These are phyloP conservation scores for Funneliformis caledonium DNA, from an alignment of 371 early-diverging fungal species.

Conservation along the genomic window DNA sequence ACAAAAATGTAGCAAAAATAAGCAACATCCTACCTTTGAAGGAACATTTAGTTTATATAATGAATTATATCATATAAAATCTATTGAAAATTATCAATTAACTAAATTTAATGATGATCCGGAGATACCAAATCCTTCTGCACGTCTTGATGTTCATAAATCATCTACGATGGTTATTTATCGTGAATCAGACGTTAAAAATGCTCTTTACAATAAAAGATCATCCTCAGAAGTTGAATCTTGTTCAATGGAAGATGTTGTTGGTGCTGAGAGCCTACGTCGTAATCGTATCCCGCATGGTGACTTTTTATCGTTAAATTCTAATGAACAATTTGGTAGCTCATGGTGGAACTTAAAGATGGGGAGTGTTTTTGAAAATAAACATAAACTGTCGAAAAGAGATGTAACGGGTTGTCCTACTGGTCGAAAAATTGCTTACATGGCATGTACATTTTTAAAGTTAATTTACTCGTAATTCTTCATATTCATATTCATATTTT, in stretches of 20 bases:
- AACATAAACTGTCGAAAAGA: neutral
- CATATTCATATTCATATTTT: conserved; percentile 41
- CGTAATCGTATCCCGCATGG: neutral
- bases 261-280: neutral
- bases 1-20: conserved; percentile 32
- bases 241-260: conserved; percentile 5
- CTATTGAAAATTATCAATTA: conserved; percentile 57
- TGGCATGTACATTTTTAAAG: conserved; percentile 30
- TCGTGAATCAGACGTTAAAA: conserved; percentile 63
- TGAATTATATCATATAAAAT: conserved; percentile 69
- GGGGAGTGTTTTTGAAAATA: neutral
- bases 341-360: neutral
- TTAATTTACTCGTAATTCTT: conserved; percentile 17
- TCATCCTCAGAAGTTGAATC: neutral
- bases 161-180: conserved; percentile 64
- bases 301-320: too few species aligned
- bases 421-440: conserved; percentile 30
- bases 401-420: conserved; percentile 29
- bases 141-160: conserved; percentile 42
- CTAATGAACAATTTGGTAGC: neutral
- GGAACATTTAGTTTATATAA: conserved; percentile 63
- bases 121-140: conserved; percentile 46
- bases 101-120: conserved; percentile 65
- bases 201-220: conserved; percentile 18
- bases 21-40: conserved; percentile 52